Evolutionary conservation across 352 stramenopile genomes (phyloP), one percentile per base, ranked within the genome.

Genomic region (Pythium graminicola): DNA sequence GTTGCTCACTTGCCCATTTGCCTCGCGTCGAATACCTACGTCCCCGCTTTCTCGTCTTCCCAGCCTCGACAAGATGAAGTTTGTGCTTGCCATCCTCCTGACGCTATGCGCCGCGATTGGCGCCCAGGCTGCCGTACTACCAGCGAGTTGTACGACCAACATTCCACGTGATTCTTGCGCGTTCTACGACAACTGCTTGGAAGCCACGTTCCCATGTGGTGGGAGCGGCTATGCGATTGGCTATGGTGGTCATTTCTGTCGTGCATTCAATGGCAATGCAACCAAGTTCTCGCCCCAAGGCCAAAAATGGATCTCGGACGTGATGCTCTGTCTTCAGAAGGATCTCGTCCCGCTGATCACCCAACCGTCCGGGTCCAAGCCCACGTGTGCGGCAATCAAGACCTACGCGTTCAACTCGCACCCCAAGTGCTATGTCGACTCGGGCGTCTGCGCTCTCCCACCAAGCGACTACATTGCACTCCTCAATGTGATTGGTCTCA

Each of bases 391-490:
- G 9, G 48, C 35, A 19, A 67, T 67, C 46, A 62, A 64, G 45
- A 64, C 49, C 13, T 60, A 60, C 39, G 63, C 63, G 6, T 70
- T 70, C 47, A 44, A 64, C 58, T 64, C 63, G 29, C 63, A 70
- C 50, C 63, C 63, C 14, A 50, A 57, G 46, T 70, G 63, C 53
- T 70, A 70, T 54, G 51, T 65, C 11, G 43, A 57, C 24, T 38
- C 47, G 4, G 60, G 63, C 33, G 63, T 70, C 8, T 70, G 63
- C 54, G 49, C 61, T 26, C 50, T 70, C 10, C 63, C 57, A 6
- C 22, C 60, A 10, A 53, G 17, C 10, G 63, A 70, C 42, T 70
- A 41, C 29, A 45, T 66, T 22, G 38, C 63, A 20, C 51, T 70
- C 6, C 17, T 57, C 29, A 50, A 50, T n/a, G 63, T 70, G 7